These are phyloP conservation scores for Fusarium sp. DNA, from an alignment of 2,329 filamentous ascomycete genomes.

Conservation along the genomic window DNA sequence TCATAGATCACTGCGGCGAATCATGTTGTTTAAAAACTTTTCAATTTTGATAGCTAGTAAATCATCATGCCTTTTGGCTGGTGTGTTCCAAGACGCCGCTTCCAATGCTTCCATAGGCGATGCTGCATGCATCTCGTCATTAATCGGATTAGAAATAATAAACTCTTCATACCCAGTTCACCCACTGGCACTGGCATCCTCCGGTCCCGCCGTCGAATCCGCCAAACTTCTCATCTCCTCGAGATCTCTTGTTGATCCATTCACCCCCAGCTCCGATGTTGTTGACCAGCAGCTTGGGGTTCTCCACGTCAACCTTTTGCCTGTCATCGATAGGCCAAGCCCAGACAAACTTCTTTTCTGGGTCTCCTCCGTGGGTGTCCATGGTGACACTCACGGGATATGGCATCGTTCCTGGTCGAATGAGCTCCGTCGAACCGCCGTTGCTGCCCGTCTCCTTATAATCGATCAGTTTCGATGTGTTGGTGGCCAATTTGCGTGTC, in stretches of 20 bases:
- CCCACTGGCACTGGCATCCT: constrained; percentile 72
- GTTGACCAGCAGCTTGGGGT: constrained; percentile 61
- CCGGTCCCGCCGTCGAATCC: constrained; percentile 73
- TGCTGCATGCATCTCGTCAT: constrained; percentile 23
- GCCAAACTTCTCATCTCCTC: constrained; percentile 61
- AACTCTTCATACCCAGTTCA: constrained; percentile 59
- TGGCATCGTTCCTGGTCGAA: constrained; percentile 69
- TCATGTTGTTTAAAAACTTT: background rate
- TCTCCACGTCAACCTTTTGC: constrained; percentile 58
- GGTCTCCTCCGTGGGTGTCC: constrained; percentile 72
- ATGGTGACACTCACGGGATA: constrained; percentile 71
- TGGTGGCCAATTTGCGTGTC: constrained; percentile 63
- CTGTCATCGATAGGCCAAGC: constrained; percentile 63
- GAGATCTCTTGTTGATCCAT: constrained; percentile 63
- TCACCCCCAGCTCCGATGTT: constrained; percentile 63
- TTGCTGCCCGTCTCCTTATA: constrained; percentile 47
- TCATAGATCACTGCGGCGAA: background rate
- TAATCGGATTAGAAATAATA: constrained; percentile 24
- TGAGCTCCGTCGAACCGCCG: constrained; percentile 47
- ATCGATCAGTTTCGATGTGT: constrained; percentile 55
- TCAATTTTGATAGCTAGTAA: background rate
- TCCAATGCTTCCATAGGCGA: constrained; percentile 34
- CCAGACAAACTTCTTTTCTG: constrained; percentile 65
- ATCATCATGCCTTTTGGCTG: constrained; percentile 2
- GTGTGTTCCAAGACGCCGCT: constrained; percentile 18